Evolutionary conservation across 768 basidiomycete species (phyloP).

Genomic region (Auricularia sp.): DNA sequence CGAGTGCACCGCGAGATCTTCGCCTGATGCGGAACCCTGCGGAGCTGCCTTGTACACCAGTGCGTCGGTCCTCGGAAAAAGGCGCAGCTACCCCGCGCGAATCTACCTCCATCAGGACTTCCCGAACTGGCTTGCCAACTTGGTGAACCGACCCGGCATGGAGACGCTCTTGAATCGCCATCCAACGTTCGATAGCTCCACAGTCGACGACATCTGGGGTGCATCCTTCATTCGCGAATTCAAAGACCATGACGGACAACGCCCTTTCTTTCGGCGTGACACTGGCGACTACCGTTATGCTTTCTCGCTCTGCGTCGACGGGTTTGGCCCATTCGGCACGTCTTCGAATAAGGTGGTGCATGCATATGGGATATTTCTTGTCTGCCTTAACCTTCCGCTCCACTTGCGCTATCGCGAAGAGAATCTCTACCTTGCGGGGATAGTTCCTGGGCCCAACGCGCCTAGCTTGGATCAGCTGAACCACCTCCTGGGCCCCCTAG

Average conservation of each 20-base stretch:
- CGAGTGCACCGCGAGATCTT: conserved; percentile 5
- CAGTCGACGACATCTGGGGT: conserved; percentile 20
- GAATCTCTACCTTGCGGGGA: conserved; percentile 22
- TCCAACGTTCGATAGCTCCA: conserved; percentile 7
- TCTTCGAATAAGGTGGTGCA: not conserved
- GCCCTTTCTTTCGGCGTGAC: conserved; percentile 12
- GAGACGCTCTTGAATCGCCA: conserved; percentile 19
- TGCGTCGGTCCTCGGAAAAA: not conserved
- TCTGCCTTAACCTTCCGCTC: conserved; percentile 24
- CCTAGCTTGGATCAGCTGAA: conserved; percentile 21
- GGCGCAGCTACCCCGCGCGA: not conserved
- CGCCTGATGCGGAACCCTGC: not conserved
- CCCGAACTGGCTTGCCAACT: conserved; percentile 19
- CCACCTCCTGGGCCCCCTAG: conserved; percentile 20
- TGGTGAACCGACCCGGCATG: conserved; percentile 16
- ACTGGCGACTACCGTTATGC: conserved; percentile 16
- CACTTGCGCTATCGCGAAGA: conserved; percentile 22
- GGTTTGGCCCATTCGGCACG: not conserved
- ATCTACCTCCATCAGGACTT: conserved; percentile 10
- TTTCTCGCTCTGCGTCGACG: conserved; percentile 2
- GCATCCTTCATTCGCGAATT: conserved; percentile 16
- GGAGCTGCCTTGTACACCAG: not conserved
- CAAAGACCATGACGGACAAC: conserved; percentile 18
- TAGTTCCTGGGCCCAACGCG: conserved; percentile 25
- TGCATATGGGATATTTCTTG: conserved; percentile 16